phyloP scores from a whole-genome alignment of 805 yeast genomes.

The Dipodascopsis tothii region DNA sequence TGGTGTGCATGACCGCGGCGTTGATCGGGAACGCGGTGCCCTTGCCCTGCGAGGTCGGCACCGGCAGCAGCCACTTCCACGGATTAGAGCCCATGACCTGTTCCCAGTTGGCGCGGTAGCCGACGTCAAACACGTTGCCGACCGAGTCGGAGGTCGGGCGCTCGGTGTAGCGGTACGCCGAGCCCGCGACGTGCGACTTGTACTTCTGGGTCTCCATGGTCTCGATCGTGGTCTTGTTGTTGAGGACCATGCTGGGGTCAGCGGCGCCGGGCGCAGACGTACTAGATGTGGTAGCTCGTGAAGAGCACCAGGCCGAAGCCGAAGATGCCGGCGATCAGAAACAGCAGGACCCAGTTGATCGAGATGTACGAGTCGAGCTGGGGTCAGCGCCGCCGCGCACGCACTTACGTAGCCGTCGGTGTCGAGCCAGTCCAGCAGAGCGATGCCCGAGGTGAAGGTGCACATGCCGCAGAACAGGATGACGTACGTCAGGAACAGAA shows the following conservation, averaged over 20 bases:
- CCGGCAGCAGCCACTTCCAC: constrained; percentile 68
- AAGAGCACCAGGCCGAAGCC: constrained; percentile 53
- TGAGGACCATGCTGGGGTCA: constrained; percentile 48
- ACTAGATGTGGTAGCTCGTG: constrained; percentile 39
- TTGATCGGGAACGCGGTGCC: constrained; percentile 33
- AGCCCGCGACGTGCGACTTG: constrained; percentile 30
- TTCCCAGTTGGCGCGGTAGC: constrained; percentile 53
- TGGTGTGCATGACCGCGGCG: constrained; percentile 25
- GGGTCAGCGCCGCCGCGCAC: not conserved
- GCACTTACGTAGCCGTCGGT: constrained; percentile 33
- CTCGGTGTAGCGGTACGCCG: constrained; percentile 34
- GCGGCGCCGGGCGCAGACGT: constrained; percentile 1
- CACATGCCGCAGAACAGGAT: constrained; percentile 42
- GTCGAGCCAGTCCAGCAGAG: constrained; percentile 44
- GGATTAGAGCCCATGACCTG: constrained; percentile 64
- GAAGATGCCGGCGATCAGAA: constrained; percentile 47
- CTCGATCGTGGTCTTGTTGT: constrained; percentile 78
- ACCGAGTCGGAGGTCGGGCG: constrained; percentile 39
- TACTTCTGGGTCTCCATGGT: constrained; percentile 37
- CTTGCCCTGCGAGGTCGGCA: constrained; percentile 35
- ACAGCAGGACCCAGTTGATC: constrained; percentile 53
- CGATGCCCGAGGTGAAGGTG: constrained; percentile 35
- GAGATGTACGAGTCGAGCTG: constrained; percentile 39
- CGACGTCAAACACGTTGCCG: constrained; percentile 74
- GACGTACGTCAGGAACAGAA: constrained; percentile 68